A percentile compares a stretch with the other conserved stretches of the same genome.
Conservation (phyloP, 441 rosid genomes). For the Melastoma candidum region DNA sequence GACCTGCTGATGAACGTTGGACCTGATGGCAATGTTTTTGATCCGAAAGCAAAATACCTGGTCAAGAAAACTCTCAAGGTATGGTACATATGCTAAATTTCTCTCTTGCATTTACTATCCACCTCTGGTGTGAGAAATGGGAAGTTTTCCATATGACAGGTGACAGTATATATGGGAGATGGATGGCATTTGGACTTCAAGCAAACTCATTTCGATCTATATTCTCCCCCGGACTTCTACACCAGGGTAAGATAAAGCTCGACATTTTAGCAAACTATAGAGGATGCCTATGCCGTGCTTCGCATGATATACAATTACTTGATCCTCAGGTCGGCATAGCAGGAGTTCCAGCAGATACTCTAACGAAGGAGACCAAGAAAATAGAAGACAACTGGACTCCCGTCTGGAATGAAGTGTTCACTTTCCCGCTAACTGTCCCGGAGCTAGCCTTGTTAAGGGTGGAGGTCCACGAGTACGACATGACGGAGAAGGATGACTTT, state of each 20-base stretch:
- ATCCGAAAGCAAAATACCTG: slow-evolving; percentile 38
- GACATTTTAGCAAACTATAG: not conserved
- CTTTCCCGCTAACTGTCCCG: slow-evolving; percentile 68
- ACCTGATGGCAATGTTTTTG: slow-evolving; percentile 44
- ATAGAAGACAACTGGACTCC: slow-evolving; percentile 70
- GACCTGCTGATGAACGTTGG: slow-evolving; percentile 41
- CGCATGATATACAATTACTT: slow-evolving; percentile 3
- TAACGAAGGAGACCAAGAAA: slow-evolving; percentile 51
- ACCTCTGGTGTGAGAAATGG: not conserved
- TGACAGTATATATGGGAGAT: slow-evolving; percentile 79
- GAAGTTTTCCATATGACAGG: slow-evolving; percentile 25
- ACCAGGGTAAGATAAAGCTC: slow-evolving; percentile 35
- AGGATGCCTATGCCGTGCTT: not conserved
- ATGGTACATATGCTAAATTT: slow-evolving; percentile 4
- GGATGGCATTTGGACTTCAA: slow-evolving; percentile 73
- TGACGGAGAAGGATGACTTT: slow-evolving; percentile 71
- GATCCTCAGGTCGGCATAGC: slow-evolving; percentile 52
- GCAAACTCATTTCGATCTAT: slow-evolving; percentile 72
- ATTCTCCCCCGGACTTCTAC: slow-evolving; percentile 85
- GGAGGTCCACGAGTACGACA: slow-evolving; percentile 70
- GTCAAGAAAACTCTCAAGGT: slow-evolving; percentile 62
- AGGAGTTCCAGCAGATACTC: slow-evolving; percentile 56
- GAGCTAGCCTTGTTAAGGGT: slow-evolving; percentile 60
- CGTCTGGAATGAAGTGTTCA: slow-evolving; percentile 61
- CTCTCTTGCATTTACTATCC: not conserved